These are phyloP conservation scores for Chlamydomonas asymmetrica DNA, from an alignment of 139 green algal species.

Conservation along the genomic window DNA sequence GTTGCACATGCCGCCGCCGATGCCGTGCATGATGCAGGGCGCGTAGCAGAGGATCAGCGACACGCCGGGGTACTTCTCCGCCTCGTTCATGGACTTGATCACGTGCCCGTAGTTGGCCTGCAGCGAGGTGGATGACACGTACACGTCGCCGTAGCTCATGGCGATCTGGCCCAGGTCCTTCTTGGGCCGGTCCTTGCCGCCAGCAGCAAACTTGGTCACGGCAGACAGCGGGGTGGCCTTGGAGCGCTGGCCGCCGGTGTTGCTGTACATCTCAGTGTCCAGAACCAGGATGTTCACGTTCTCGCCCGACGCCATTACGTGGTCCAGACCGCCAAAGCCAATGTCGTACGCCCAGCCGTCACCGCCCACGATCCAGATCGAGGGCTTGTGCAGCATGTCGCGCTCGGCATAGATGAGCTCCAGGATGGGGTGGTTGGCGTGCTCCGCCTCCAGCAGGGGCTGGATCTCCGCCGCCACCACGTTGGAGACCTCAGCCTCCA, in stretches of 20 bases:
- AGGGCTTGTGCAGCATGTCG: conserved; percentile 64
- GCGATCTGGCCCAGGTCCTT: conserved; percentile 52
- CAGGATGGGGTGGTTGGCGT: conserved; percentile 9
- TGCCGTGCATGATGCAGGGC: conserved; percentile 56
- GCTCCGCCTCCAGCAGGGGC: conserved; percentile 16
- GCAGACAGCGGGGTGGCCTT: conserved; percentile 62
- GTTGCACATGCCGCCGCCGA: conserved; percentile 44
- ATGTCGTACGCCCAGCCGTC: conserved; percentile 73
- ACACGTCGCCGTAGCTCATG: conserved; percentile 58
- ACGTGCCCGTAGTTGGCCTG: conserved; percentile 59
- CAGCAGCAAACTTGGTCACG: conserved; percentile 60
- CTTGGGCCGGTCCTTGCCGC: conserved; percentile 56
- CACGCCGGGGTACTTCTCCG: conserved; percentile 48
- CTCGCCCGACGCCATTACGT: conserved; percentile 57
- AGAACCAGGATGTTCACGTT: conserved; percentile 64
- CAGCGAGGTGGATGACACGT: conserved; percentile 50
- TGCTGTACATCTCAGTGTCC: conserved; percentile 66
- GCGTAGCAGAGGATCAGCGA: conserved; percentile 56
- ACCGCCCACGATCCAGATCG: conserved; percentile 64
- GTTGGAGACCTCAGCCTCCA: conserved; percentile 17
- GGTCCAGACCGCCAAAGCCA: conserved; percentile 62
- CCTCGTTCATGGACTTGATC: conserved; percentile 50
- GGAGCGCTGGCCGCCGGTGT: conserved; percentile 63
- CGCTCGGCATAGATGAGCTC: conserved; percentile 5
- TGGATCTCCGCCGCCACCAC: conserved; percentile 29